These are phyloP conservation scores for Parietaria judaica DNA, from an alignment of 306 rosid species.

Conservation along the genomic window DNA sequence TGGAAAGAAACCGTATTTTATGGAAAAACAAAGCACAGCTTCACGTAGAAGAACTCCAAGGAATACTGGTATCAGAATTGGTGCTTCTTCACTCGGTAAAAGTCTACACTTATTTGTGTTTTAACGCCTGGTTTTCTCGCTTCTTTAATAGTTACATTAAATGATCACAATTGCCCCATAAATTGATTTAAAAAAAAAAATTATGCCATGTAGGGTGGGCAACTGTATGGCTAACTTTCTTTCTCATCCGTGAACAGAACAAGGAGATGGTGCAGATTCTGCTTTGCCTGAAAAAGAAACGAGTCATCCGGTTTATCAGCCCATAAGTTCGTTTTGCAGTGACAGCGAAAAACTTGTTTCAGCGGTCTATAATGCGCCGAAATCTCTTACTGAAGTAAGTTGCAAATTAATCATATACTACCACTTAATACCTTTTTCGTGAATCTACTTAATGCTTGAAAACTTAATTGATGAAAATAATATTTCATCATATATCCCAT, in stretches of 20 bases:
- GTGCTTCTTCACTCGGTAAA: conserved; percentile 5
- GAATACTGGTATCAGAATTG: neutral
- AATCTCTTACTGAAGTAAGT: conserved; percentile 21
- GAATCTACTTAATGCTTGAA: too few relatives aligned
- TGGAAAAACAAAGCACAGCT: conserved; percentile 3
- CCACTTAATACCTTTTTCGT: too few relatives aligned
- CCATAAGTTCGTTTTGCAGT: conserved; percentile 4
- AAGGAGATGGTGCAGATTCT: conserved; percentile 9
- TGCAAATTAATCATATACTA: neutral
- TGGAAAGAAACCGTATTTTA: neutral
- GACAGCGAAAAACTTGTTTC: conserved; percentile 9
- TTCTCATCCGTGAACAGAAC: conserved; percentile 17
- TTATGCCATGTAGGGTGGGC: neutral
- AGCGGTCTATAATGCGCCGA: conserved; percentile 1
- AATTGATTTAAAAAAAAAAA: neutral
- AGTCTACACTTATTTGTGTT: too few relatives aligned
- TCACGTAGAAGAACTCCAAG: conserved; percentile 1
- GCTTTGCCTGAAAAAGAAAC: neutral
- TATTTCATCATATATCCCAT: too few relatives aligned
- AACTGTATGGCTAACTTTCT: neutral
- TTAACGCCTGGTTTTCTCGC: neutral
- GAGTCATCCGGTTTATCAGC: conserved; percentile 14
- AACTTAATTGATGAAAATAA: too few relatives aligned
- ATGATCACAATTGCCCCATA: neutral
- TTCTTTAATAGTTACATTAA: neutral